Conservation (phyloP, 2,329 filamentous ascomycete genomes). For the Lachnellula cervina region DNA sequence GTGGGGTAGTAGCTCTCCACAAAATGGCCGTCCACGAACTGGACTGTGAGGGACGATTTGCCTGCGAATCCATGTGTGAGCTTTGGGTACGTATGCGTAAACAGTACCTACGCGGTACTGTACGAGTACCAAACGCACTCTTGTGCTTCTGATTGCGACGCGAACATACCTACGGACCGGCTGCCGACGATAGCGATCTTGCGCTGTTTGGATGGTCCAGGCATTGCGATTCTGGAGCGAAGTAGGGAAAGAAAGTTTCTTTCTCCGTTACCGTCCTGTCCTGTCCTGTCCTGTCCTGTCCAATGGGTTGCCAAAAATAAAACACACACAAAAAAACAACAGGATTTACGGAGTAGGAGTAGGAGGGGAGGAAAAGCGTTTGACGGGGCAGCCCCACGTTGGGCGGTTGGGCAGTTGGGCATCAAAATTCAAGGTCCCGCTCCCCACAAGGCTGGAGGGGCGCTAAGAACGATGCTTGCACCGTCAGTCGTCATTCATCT, state of each 20-base stretch:
- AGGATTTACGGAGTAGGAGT: too few relatives aligned
- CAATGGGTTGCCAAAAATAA: not conserved
- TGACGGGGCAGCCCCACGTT: too few relatives aligned
- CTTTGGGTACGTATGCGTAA: not conserved
- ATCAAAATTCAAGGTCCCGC: not conserved
- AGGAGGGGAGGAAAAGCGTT: too few relatives aligned
- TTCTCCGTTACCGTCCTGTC: not conserved
- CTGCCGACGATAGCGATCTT: conserved; percentile 96
- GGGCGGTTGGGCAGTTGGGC: not conserved
- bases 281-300: not conserved
- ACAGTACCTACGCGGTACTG: not conserved
- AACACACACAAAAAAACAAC: too few relatives aligned
- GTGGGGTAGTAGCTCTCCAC: conserved; percentile 99
- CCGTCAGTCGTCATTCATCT: too few relatives aligned
- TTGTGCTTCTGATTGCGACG: not conserved
- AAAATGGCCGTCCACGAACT: conserved; percentile 96
- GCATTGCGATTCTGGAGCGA: conserved; percentile 16
- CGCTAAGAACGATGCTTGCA: not conserved
- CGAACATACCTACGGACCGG: conserved; percentile 72
- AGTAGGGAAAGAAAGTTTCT: not conserved
- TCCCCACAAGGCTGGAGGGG: not conserved
- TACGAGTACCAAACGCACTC: too few relatives aligned
- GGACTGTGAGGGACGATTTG: conserved; percentile 95
- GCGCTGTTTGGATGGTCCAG: conserved; percentile 63
- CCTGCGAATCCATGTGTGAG: conserved; percentile 48